Evolutionary conservation across 2,329 filamentous ascomycete species (phyloP).

Genomic region (Fusarium gaditjirri): DNA sequence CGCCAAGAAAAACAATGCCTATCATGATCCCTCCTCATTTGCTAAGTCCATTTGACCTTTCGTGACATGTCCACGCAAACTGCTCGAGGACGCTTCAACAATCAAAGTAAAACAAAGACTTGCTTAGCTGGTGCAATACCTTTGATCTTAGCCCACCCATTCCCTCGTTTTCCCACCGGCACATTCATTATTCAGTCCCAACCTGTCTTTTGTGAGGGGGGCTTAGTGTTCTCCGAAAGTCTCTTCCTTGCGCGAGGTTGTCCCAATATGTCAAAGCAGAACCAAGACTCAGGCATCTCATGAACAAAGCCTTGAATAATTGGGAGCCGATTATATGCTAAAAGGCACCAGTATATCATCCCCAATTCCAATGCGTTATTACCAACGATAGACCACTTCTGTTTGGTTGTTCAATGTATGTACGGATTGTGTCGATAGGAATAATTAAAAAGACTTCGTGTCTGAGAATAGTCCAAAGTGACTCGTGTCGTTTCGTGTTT

Average conservation of each 20-base stretch:
- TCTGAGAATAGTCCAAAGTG: slow-evolving; percentile 49
- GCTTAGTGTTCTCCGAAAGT: slow-evolving; percentile 4
- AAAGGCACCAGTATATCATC: slow-evolving; percentile 42
- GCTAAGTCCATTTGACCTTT: slow-evolving; percentile 17
- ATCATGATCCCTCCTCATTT: slow-evolving; percentile 40
- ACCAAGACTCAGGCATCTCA: slow-evolving; percentile 14
- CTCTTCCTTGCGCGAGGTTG: slow-evolving; percentile 2
- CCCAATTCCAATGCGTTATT: slow-evolving; percentile 60
- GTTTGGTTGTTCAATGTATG: slow-evolving; percentile 50
- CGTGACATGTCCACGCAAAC: slow-evolving; percentile 10
- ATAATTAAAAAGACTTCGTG: slow-evolving; percentile 45
- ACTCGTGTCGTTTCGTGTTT: slow-evolving; percentile 44
- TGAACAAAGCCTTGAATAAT: slow-evolving; percentile 22
- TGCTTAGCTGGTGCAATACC: slow-evolving; percentile 27
- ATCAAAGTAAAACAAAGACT: slow-evolving; percentile 32
- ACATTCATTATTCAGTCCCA: slow-evolving; percentile 12
- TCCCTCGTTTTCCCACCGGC: slow-evolving; percentile 23
- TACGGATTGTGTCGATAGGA: slow-evolving; percentile 46
- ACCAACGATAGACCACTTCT: slow-evolving; percentile 54
- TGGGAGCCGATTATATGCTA: slow-evolving; percentile 47
- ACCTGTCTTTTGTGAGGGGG: slow-evolving; percentile 12
- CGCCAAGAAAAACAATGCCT: slow-evolving; percentile 42
- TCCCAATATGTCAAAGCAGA: slow-evolving; percentile 17
- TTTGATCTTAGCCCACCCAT: slow-evolving; percentile 32
- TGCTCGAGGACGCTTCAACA: slow-evolving; percentile 21